Conservation (phyloP, 2,329 filamentous ascomycete species). For the Aspergillus fumigatus region DNA sequence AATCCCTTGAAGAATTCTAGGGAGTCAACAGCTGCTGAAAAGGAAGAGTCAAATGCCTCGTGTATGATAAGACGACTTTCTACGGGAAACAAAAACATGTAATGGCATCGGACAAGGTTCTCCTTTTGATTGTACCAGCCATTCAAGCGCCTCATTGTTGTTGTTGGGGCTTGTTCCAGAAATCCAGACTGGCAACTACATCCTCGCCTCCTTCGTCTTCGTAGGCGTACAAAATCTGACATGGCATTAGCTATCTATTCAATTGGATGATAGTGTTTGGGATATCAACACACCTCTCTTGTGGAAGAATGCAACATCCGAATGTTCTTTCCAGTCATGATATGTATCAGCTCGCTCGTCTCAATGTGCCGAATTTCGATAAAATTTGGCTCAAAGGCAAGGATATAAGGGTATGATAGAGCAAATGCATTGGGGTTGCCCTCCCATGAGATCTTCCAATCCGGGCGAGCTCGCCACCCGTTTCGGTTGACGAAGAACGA, state of each 20-base stretch:
- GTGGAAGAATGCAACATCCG: conserved; percentile 97
- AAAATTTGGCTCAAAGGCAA: conserved; percentile 96
- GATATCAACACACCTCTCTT: conserved; percentile 68
- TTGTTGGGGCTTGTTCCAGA: conserved; percentile 66
- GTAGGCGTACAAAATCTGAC: conserved; percentile 91
- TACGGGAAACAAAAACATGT: conserved; percentile 13
- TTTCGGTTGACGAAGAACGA: conserved; percentile 99
- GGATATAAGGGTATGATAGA: conserved; percentile 91
- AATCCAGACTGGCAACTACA: conserved; percentile 90
- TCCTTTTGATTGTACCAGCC: conserved; percentile 2
- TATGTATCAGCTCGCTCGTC: conserved; percentile 83
- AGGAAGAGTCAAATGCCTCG: conserved; percentile 13
- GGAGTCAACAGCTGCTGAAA: conserved; percentile 1
- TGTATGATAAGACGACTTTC: conserved; percentile 10
- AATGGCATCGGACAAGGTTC: conserved; percentile 2
- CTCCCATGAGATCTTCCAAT: conserved; percentile 98
- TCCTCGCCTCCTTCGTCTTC: conserved; percentile 94
- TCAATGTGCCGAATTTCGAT: conserved; percentile 96
- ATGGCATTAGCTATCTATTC: conserved; percentile 20
- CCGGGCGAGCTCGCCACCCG: conserved; percentile 89
- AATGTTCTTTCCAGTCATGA: conserved; percentile 93
- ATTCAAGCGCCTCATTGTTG: conserved; percentile 17
- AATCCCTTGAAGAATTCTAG: background rate
- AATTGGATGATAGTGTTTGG: background rate
- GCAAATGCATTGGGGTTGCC: conserved; percentile 88